A percentile compares a stretch with the other conserved stretches of the same genome.
phyloP scores from a whole-genome alignment of 345 rosid genomes.

The Eucalyptus sp. region DNA sequence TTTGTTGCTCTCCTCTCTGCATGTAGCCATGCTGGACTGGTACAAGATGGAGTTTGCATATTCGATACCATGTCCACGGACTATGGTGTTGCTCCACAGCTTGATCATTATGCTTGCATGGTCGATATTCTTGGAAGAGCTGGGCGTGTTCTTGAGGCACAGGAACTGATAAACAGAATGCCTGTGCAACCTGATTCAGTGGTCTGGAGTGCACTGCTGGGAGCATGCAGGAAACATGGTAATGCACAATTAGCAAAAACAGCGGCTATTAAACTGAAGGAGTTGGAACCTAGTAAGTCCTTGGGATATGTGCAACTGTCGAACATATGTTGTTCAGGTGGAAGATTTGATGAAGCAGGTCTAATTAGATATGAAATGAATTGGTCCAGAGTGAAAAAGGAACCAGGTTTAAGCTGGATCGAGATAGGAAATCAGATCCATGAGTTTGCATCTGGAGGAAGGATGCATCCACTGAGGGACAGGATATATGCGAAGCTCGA shows the following conservation, averaged over 20 bases:
- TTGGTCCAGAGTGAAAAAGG: constrained; percentile 51
- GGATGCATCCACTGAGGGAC: constrained; percentile 43
- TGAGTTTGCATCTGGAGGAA: constrained; percentile 75
- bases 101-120: constrained; percentile 84
- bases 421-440: constrained; percentile 56
- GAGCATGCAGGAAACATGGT: constrained; percentile 81
- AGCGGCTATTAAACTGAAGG: constrained; percentile 50
- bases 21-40: constrained; percentile 81
- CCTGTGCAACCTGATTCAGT: constrained; percentile 76
- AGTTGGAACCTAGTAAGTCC: constrained; percentile 53
- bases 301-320: constrained; percentile 74
- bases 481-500: constrained; percentile 34
- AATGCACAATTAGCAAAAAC: constrained; percentile 41
- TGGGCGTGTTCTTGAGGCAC: constrained; percentile 58
- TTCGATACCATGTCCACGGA: constrained; percentile 45
- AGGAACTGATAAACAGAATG: constrained; percentile 45
- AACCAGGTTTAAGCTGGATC: constrained; percentile 87
- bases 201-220: constrained; percentile 79
- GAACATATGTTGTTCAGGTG: constrained; percentile 59
- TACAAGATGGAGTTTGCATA: constrained; percentile 53
- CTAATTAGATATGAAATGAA: constrained; percentile 51
- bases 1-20: constrained; percentile 75
- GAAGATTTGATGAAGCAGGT: constrained; percentile 60
- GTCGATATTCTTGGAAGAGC: constrained; percentile 81
- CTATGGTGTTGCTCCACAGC: constrained; percentile 41